Evolutionary conservation across 2,329 filamentous ascomycete genomes (phyloP).

Genomic region (Magnaporthiopsis incrustans): DNA sequence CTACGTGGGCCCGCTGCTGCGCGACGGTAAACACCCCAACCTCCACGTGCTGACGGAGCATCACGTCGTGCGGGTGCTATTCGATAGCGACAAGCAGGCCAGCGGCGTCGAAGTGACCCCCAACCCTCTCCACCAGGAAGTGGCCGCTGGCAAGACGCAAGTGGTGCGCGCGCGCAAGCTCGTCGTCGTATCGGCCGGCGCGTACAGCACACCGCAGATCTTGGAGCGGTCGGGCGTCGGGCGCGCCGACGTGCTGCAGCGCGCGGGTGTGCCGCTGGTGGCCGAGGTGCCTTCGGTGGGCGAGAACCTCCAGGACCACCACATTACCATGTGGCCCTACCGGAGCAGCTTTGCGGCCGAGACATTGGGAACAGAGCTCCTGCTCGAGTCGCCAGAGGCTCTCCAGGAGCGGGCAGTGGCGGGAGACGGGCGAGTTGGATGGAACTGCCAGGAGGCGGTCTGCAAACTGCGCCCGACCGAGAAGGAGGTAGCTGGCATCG

Average conservation of each 20-base stretch:
- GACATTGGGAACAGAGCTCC: conserved; percentile 26
- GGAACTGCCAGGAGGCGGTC: conserved; percentile 46
- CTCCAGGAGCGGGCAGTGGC: conserved; percentile 15
- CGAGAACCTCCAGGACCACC: conserved; percentile 45
- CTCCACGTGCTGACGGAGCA: conserved; percentile 24
- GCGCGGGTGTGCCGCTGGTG: conserved; percentile 37
- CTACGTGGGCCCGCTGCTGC: conserved; percentile 21
- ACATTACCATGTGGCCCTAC: conserved; percentile 43
- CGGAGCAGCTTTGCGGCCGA: conserved; percentile 34
- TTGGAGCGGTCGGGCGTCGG: conserved; percentile 57
- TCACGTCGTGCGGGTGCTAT: conserved; percentile 37
- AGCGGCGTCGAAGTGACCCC: conserved; percentile 46
- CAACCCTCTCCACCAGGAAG: conserved; percentile 15
- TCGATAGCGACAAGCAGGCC: conserved; percentile 42
- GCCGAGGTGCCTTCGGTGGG: conserved; percentile 45
- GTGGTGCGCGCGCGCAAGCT: conserved; percentile 30
- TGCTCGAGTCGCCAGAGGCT: conserved; percentile 17
- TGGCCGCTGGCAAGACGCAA: neutral
- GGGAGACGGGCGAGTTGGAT: conserved; percentile 34
- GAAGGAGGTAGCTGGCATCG: conserved; percentile 41
- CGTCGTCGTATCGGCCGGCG: conserved; percentile 46
- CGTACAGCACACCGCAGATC: conserved; percentile 44
- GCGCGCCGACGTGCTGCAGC: conserved; percentile 32
- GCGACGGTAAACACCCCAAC: conserved; percentile 1
- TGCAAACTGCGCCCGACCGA: conserved; percentile 45